Percentiles rank a stretch among this genome's conserved stretches.
Evolutionary conservation across 495 filamentous ascomycete genomes (phyloP).

Genomic region (Penicillium antarcticum): DNA sequence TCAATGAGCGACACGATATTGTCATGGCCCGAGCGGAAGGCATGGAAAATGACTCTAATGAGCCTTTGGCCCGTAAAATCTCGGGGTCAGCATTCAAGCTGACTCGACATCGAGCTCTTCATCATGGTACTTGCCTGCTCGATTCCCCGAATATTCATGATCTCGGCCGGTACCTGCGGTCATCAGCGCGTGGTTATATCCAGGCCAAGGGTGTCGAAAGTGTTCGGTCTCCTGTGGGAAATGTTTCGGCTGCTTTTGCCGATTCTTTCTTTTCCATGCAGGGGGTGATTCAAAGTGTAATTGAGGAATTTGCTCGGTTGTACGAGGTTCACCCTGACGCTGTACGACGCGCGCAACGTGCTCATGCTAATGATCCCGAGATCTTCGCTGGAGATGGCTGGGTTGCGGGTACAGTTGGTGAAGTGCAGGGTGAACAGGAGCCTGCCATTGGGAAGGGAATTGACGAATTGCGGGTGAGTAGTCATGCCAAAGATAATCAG

Average conservation of each 20-base stretch:
- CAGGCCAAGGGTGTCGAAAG: conserved; percentile 88
- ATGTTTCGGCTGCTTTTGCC: conserved; percentile 57
- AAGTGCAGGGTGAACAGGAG: conserved; percentile 40
- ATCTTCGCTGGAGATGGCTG: conserved; percentile 40
- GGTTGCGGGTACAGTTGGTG: conserved; percentile 45
- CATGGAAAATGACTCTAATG: conserved; percentile 8
- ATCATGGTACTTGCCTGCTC: conserved; percentile 89
- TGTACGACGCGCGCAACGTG: conserved; percentile 31
- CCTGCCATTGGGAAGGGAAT: conserved; percentile 55
- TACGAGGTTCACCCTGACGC: conserved; percentile 30
- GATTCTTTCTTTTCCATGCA: conserved; percentile 40
- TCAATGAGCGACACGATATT: conserved; percentile 93
- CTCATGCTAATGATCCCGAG: conserved; percentile 33
- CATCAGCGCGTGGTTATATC: conserved; percentile 70
- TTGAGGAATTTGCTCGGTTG: conserved; percentile 33
- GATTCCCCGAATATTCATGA: conserved; percentile 62
- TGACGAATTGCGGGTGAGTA: conserved; percentile 57
- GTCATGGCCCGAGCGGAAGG: conserved; percentile 51
- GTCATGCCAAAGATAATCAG: background rate
- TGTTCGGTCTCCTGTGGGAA: conserved; percentile 78
- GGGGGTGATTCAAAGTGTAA: conserved; percentile 30
- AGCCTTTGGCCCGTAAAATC: conserved; percentile 63
- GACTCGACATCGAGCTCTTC: conserved; percentile 70
- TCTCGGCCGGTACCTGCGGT: conserved; percentile 64
- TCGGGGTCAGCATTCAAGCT: conserved; percentile 94